These are phyloP conservation scores for Oryza glaberrima DNA, from an alignment of 176 grass and related monocot species.

Conservation along the genomic window DNA sequence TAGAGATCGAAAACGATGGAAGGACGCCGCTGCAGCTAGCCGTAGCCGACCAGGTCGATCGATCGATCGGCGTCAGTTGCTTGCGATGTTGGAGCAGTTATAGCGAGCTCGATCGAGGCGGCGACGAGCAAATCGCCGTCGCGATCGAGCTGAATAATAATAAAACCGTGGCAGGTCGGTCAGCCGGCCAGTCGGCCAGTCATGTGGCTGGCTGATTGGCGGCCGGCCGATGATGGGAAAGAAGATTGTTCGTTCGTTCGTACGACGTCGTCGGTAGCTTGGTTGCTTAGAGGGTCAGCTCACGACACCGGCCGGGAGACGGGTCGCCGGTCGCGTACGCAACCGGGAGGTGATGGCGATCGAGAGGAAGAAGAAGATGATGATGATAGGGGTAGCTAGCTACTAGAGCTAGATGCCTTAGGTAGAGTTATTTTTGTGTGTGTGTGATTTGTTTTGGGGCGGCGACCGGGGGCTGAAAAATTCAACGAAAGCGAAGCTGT, in stretches of 20 bases:
- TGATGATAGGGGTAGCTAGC: background rate
- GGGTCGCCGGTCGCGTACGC: slow-evolving; percentile 22
- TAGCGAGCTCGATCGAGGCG: too few relatives aligned
- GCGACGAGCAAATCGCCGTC: background rate
- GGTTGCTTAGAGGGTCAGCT: slow-evolving; percentile 20
- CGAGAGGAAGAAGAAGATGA: background rate
- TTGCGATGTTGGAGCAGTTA: background rate
- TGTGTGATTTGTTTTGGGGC: background rate
- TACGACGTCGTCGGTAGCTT: background rate
- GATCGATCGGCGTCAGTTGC: background rate
- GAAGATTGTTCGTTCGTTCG: background rate
- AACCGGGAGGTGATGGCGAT: background rate
- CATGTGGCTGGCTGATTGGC: too few relatives aligned
- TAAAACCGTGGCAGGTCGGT: background rate
- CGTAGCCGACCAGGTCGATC: slow-evolving; percentile 17
- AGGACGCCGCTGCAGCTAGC: background rate
- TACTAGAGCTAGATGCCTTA: too few relatives aligned
- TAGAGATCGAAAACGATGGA: background rate
- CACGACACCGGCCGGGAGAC: slow-evolving; percentile 19
- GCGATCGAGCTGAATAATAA: background rate
- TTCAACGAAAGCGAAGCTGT: slow-evolving; percentile 22
- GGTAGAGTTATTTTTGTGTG: background rate
- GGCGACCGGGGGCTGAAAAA: background rate
- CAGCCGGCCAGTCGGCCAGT: background rate
- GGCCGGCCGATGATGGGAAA: background rate